Evolutionary conservation across 2,329 filamentous ascomycete species (phyloP).

Genomic region (Colletotrichum aenigma): DNA sequence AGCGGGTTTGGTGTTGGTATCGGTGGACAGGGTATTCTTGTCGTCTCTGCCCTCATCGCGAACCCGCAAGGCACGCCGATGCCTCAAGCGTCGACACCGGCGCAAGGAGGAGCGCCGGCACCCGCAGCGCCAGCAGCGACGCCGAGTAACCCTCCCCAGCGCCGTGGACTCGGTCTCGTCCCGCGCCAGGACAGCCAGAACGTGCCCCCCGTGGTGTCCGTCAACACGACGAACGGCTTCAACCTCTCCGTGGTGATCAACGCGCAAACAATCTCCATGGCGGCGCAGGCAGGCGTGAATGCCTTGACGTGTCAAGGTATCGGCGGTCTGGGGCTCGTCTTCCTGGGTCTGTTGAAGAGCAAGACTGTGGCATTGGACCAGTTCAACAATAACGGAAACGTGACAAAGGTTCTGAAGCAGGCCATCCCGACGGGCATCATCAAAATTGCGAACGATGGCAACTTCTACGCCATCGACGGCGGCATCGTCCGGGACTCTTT

Average conservation of each 20-base stretch:
- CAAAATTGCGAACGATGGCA: conserved; percentile 27
- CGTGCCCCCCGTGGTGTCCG: conserved; percentile 5
- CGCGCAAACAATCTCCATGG: conserved; percentile 30
- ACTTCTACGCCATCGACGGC: conserved; percentile 31
- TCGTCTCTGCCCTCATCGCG: conserved; percentile 31
- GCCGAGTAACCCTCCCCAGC: background rate
- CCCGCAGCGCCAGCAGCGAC: background rate
- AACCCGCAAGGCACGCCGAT: conserved; percentile 17
- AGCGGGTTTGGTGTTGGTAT: conserved; percentile 38
- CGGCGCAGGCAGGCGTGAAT: conserved; percentile 32
- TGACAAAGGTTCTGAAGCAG: conserved; percentile 20
- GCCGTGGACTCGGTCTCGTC: background rate
- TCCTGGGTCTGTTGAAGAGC: conserved; percentile 27
- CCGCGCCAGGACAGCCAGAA: conserved; percentile 2
- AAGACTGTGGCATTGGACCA: conserved; percentile 22
- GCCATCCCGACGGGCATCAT: conserved; percentile 29
- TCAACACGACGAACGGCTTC: conserved; percentile 18
- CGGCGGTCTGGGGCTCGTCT: conserved; percentile 32
- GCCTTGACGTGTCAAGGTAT: conserved; percentile 35
- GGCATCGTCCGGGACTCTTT: conserved; percentile 23
- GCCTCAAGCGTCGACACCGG: background rate
- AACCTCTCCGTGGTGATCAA: conserved; percentile 32
- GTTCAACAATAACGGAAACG: background rate
- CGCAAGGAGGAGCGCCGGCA: background rate
- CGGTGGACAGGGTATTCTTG: conserved; percentile 34